Percentiles rank a stretch among this genome's conserved stretches.
Evolutionary conservation across 2,329 filamentous ascomycete genomes (phyloP).

Genomic region (Botrytis medusae): DNA sequence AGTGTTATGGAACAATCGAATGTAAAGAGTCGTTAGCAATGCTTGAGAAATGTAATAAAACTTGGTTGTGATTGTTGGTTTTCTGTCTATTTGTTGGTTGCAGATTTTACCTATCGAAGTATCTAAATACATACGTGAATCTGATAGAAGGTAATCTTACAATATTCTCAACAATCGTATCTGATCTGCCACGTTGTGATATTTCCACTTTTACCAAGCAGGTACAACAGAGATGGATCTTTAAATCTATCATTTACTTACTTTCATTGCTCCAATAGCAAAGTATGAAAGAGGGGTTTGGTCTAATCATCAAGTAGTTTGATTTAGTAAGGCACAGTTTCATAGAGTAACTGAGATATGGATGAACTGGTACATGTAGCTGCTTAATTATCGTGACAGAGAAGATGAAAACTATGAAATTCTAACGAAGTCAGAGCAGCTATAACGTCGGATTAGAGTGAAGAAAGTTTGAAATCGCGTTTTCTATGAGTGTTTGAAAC

Average conservation of each 20-base stretch:
- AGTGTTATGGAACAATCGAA: neutral
- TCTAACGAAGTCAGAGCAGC: neutral
- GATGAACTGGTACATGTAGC: neutral
- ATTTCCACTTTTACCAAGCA: neutral
- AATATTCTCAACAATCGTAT: too few relatives aligned
- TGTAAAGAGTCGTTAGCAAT: neutral
- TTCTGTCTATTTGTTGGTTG: neutral
- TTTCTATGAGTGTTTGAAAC: neutral
- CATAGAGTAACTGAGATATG: neutral
- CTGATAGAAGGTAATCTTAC: neutral
- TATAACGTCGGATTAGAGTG: neutral
- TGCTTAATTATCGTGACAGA: neutral
- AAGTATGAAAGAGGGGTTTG: neutral
- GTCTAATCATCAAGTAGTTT: neutral
- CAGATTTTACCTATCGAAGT: neutral
- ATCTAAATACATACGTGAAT: neutral
- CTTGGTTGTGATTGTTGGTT: too few relatives aligned
- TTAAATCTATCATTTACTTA: too few relatives aligned
- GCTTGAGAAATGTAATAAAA: neutral
- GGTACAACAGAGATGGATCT: neutral
- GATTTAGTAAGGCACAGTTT: neutral
- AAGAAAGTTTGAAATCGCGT: fast-evolving
- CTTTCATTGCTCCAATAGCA: neutral
- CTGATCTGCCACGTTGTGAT: too few relatives aligned
- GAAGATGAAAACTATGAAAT: neutral